Conservation (phyloP, 768 basidiomycete genomes). For the Lactarius sanguifluus region DNA sequence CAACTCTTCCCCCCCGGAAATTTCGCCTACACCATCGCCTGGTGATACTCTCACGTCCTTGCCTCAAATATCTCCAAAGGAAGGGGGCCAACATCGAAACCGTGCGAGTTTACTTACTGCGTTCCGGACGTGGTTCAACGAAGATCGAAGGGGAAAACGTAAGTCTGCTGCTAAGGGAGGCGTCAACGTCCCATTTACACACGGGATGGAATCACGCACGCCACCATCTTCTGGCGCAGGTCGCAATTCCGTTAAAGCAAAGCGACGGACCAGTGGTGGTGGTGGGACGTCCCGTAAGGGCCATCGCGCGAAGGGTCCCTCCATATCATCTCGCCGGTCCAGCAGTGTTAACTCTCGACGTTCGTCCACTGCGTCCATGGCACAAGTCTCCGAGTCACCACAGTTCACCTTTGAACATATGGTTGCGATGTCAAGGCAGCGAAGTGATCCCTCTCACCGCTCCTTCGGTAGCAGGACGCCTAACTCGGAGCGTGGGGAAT, state of each 20-base stretch:
- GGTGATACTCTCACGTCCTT: slow-evolving; percentile 52
- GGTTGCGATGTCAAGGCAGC: slow-evolving; percentile 40
- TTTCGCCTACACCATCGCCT: slow-evolving; percentile 54
- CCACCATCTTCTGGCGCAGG: slow-evolving; percentile 22
- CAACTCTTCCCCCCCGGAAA: slow-evolving; percentile 35
- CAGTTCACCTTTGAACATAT: slow-evolving; percentile 44
- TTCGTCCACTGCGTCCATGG: slow-evolving; percentile 54
- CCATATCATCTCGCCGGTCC: slow-evolving; percentile 79
- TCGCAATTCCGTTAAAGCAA: slow-evolving; percentile 40
- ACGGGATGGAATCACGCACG: slow-evolving; percentile 22
- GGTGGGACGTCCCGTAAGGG: slow-evolving; percentile 37
- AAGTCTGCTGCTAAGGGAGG: slow-evolving; percentile 43
- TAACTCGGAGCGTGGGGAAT: slow-evolving; percentile 80
- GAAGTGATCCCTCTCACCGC: slow-evolving; percentile 57
- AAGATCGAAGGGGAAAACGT: slow-evolving; percentile 85
- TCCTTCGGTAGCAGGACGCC: slow-evolving; percentile 83
- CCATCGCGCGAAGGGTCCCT: slow-evolving; percentile 65
- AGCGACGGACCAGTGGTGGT: slow-evolving; percentile 51
- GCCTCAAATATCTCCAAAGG: slow-evolving; percentile 42
- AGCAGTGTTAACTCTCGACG: slow-evolving; percentile 89
- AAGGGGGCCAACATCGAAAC: slow-evolving; percentile 49
- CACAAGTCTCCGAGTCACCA: slow-evolving; percentile 54
- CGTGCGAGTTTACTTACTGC: slow-evolving; percentile 80
- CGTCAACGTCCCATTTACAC: slow-evolving; percentile 10
- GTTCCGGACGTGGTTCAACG: slow-evolving; percentile 91